Evolutionary conservation across 208 protist species (phyloP).

Genomic region (Trypanosoma caninum): DNA sequence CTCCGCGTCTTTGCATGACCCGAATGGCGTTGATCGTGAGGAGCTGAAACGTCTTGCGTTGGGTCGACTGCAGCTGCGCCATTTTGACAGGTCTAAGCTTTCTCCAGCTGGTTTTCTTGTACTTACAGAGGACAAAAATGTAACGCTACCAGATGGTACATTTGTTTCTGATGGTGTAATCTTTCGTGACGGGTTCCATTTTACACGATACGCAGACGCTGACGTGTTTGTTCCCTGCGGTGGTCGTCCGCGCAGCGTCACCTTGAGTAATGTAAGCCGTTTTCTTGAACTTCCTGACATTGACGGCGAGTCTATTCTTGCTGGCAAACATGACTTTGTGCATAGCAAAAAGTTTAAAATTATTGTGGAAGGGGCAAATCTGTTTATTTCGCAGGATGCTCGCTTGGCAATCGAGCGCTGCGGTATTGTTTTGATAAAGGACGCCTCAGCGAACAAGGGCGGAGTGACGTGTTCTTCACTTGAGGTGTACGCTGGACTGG

Average conservation of each 20-base stretch:
- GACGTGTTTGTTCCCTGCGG: constrained; percentile 97
- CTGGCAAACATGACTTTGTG: constrained; percentile 36
- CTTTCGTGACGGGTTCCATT: constrained; percentile 94
- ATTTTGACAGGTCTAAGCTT: constrained; percentile 89
- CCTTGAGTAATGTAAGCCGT: constrained; percentile 87
- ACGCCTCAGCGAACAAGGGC: constrained; percentile 96
- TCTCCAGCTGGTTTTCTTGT: constrained; percentile 90
- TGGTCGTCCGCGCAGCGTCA: constrained; percentile 93
- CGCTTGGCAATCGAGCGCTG: constrained; percentile 87
- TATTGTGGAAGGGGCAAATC: constrained; percentile 97
- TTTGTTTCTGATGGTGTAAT: constrained; percentile 55
- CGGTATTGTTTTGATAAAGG: constrained; percentile 88
- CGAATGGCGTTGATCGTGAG: constrained; percentile 82
- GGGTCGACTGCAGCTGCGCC: constrained; percentile 64
- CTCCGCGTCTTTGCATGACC: constrained; percentile 93
- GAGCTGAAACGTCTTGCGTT: constrained; percentile 87
- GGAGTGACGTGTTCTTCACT: constrained; percentile 96
- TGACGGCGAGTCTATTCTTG: constrained; percentile 65
- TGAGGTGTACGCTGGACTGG: constrained; percentile 94
- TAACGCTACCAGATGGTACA: constrained; percentile 86
- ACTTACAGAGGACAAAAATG: constrained; percentile 80
- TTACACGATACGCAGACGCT: constrained; percentile 78
- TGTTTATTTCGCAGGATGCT: constrained; percentile 96
- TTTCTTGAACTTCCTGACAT: constrained; percentile 70
- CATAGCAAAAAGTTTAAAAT: constrained; percentile 88